These are phyloP conservation scores for Podaxis sp. DNA, from an alignment of 768 basidiomycete species.

Conservation along the genomic window DNA sequence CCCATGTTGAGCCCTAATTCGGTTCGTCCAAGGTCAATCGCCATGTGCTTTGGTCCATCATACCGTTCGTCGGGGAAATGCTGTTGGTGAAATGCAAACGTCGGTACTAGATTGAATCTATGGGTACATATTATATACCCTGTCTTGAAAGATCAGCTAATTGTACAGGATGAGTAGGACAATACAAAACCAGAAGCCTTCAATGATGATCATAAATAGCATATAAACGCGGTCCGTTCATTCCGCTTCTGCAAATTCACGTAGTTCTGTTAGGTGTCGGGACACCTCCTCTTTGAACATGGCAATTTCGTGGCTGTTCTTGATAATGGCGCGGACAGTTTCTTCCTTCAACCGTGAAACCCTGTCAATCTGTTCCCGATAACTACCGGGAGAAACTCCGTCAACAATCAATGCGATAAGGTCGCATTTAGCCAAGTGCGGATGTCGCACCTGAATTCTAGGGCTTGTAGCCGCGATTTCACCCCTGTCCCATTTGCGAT, in stretches of 20 bases:
- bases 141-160: not conserved
- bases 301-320: conserved; percentile 82
- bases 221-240: conserved; percentile 12
- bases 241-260: conserved; percentile 58
- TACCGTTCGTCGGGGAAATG: not conserved
- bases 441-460: conserved; percentile 69
- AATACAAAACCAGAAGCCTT: not conserved
- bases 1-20: not conserved
- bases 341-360: conserved; percentile 75
- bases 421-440: conserved; percentile 1
- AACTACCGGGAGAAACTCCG: conserved; percentile 39
- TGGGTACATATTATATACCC: not conserved
- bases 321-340: conserved; percentile 77
- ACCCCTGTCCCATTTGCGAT: conserved; percentile 82
- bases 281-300: conserved; percentile 81
- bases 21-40: not conserved
- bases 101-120: not conserved
- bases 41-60: not conserved
- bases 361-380: conserved; percentile 78
- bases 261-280: conserved; percentile 63
- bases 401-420: not conserved
- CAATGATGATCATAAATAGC: not conserved
- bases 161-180: not conserved
- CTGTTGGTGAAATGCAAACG: not conserved
- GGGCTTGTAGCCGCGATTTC: conserved; percentile 71